Conservation (phyloP, 352 stramenopile species). For the Phytophthora capsici region DNA sequence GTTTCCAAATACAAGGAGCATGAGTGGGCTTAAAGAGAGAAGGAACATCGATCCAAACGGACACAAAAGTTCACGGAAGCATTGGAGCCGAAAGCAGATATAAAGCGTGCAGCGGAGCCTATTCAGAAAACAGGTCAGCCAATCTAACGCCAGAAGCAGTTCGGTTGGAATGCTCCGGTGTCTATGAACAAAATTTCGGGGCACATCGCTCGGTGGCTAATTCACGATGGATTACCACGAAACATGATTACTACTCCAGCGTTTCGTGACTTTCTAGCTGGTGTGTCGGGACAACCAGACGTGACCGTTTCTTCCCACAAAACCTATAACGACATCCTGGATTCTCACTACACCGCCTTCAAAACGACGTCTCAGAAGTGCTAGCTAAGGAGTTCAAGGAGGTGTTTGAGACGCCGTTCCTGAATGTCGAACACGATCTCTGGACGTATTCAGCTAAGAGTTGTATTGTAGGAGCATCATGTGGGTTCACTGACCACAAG, state of each 20-base stretch:
- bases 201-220: constrained; percentile 4
- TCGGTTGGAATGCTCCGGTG: not conserved
- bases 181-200: not conserved
- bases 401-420: not conserved
- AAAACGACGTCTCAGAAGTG: constrained; percentile 1
- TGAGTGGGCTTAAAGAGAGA: too few species aligned
- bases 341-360: not conserved
- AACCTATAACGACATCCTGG: constrained; percentile 10
- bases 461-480: constrained; percentile 7
- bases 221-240: constrained; percentile 1
- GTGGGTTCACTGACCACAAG: not conserved
- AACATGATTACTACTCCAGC: constrained; percentile 8
- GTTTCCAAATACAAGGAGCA: too few species aligned
- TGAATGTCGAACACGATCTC: constrained; percentile 10
- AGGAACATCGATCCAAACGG: too few species aligned
- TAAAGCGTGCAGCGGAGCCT: too few species aligned
- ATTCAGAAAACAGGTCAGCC: too few species aligned
- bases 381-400: not conserved
- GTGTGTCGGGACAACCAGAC: not conserved
- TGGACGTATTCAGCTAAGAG: constrained; percentile 9
- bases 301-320: constrained; percentile 1
- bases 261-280: constrained; percentile 1
- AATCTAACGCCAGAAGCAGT: constrained; percentile 2
- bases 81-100: too few species aligned
- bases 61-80: too few species aligned